Percentiles rank a stretch among this genome's conserved stretches.
These are phyloP conservation scores for Diaporthe nobilis DNA, from an alignment of 2,329 filamentous ascomycete genomes.

Conservation along the genomic window DNA sequence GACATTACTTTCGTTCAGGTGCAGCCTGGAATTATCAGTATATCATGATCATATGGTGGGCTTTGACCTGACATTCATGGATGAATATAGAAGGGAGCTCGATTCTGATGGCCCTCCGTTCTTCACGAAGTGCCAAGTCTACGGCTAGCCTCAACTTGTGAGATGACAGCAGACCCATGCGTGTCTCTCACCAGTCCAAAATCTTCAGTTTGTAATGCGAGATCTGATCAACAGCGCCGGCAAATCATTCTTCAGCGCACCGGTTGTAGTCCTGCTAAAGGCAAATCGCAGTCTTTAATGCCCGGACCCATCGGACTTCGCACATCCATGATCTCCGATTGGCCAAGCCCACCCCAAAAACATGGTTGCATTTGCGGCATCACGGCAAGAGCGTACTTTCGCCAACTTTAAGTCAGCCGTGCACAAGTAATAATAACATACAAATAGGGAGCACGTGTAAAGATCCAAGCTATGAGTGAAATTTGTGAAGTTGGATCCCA, in stretches of 20 bases:
- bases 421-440: background rate
- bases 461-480: background rate
- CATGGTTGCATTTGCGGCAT: background rate
- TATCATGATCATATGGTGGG: background rate
- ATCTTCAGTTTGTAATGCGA: background rate
- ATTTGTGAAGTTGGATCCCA: background rate
- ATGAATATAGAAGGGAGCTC: background rate
- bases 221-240: background rate
- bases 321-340: conserved; percentile 10
- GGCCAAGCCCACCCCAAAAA: background rate
- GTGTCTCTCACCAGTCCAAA: background rate
- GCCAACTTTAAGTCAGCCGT: background rate
- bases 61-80: background rate
- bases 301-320: conserved; percentile 10
- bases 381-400: background rate
- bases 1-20: background rate
- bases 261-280: background rate
- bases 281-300: background rate
- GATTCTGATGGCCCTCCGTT: background rate
- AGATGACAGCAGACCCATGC: background rate
- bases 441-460: background rate
- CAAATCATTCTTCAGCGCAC: background rate
- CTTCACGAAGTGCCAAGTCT: background rate
- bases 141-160: background rate
- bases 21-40: background rate